Conservation (phyloP, 1,139 yeast genomes). For the Protomyces macrosporus region DNA sequence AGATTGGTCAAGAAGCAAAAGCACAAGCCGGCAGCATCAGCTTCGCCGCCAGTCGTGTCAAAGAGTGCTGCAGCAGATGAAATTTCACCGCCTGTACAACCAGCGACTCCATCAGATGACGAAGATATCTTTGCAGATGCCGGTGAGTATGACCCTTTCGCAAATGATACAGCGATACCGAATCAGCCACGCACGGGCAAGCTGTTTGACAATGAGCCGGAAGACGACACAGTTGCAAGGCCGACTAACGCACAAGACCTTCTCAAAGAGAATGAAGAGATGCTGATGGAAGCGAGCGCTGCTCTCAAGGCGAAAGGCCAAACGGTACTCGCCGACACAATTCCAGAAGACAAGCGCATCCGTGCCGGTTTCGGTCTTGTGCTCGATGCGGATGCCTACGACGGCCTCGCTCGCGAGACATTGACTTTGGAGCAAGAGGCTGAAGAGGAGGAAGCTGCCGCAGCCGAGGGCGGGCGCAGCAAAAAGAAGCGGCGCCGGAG, state of each 20-base stretch:
- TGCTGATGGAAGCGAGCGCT: neutral
- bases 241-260: neutral
- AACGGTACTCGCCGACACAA: neutral
- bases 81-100: neutral
- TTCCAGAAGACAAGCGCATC: neutral
- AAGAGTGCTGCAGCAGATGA: neutral
- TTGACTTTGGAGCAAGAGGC: neutral
- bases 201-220: neutral
- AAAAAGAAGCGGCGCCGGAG: neutral
- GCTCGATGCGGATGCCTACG: neutral
- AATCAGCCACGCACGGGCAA: neutral
- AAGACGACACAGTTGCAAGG: neutral
- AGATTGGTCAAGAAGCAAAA: slow-evolving; percentile 6
- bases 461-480: neutral
- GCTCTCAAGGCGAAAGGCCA: too few relatives aligned
- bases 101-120: neutral
- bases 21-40: neutral
- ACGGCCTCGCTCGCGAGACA: neutral
- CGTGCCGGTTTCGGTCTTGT: neutral
- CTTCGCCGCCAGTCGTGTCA: neutral
- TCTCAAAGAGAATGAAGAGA: neutral
- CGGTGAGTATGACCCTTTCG: neutral
- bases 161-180: neutral
- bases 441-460: neutral
- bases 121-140: neutral